Base-by-base conservation (phyloP, 768 basidiomycete species). In the Tephrocybe sp. region DNA sequence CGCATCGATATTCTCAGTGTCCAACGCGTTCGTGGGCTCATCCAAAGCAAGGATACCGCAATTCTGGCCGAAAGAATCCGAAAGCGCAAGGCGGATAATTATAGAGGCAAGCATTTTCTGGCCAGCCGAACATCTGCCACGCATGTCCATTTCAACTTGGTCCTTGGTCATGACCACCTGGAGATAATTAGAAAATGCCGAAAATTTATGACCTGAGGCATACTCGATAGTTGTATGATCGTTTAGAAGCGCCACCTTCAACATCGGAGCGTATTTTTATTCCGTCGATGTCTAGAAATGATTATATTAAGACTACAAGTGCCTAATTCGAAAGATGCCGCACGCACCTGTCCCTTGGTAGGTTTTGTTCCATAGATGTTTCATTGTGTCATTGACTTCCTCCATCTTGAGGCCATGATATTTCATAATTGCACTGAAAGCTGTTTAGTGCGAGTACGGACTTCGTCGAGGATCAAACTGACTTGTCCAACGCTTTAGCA, bases 161-260 rank as follows among this genome's bases (percentile, higher is more conserved):
- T 98, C 95, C 72, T 99, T 99, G 44, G 89, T 92, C 96, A 99
- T 98, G 56, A 98, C 96, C 51, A 98, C 93, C 93, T 96, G 65
- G 47, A 48, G 25, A 30, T 22, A 55, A 32, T 55, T 22, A 59
- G 45, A 32, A 41, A 28, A 16, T 45, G 41, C 40, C 45, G 47
- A 9, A 42, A 49, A 47, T 19, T 53, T 25, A 42, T n/a, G n/a
- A 38, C 30, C 15, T n/a, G 43, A 25, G 40, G 13, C 46, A 73
- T 63, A 94, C 96, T 55, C 97, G 78, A 68, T 99, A 99, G 66
- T 98, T 98, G 75, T 99, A 98, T 9, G 93, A 91, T 46, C 94
- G 82, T 58, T 92, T 92, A 12, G 91, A 82, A n/a, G 83, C 82
- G 26, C 86, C 87, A 25, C 93, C 92, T 66, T 98, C 97, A 45